A percentile compares a stretch with the other conserved stretches of the same genome.
These are phyloP conservation scores for Pythium dissimile DNA, from an alignment of 352 stramenopile species.

Conservation along the genomic window DNA sequence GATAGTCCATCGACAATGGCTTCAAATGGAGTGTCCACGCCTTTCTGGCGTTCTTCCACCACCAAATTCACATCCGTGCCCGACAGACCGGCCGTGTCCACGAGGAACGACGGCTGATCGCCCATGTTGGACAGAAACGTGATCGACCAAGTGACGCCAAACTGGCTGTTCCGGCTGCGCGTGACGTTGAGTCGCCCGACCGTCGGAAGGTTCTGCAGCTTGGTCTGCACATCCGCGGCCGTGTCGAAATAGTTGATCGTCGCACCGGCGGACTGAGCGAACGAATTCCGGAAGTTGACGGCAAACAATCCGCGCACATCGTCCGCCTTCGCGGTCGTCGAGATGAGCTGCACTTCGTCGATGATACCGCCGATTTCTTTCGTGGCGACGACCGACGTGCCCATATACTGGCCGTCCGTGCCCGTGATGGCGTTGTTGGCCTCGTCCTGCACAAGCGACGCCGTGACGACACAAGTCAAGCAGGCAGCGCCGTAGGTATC, in stretches of 20 bases:
- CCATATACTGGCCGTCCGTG: constrained; percentile 39
- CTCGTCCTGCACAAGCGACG: constrained; percentile 37
- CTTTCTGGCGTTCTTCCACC: constrained; percentile 55
- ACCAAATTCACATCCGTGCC: constrained; percentile 40
- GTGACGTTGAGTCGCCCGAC: constrained; percentile 65
- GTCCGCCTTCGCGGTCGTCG: constrained; percentile 28
- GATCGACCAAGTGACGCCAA: constrained; percentile 62
- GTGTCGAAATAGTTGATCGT: constrained; percentile 73
- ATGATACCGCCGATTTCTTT: constrained; percentile 56
- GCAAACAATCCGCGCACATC: constrained; percentile 57
- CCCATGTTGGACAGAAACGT: constrained; percentile 71
- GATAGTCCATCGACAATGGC: constrained; percentile 48
- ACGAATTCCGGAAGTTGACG: constrained; percentile 61
- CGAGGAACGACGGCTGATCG: constrained; percentile 49
- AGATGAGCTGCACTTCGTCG: constrained; percentile 63
- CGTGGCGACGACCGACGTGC: constrained; percentile 40
- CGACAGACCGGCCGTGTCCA: constrained; percentile 34
- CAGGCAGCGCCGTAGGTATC: constrained; percentile 50
- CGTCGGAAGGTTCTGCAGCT: constrained; percentile 62
- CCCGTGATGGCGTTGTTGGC: constrained; percentile 28
- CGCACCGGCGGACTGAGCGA: constrained; percentile 32
- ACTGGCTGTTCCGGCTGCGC: constrained; percentile 32
- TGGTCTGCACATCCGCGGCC: constrained; percentile 63
- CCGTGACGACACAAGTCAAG: constrained; percentile 35
- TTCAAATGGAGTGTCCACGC: constrained; percentile 60